Percentiles rank a stretch among this genome's conserved stretches.
phyloP scores from a whole-genome alignment of 1,139 yeast genomes.

The Hansenula sp. region DNA sequence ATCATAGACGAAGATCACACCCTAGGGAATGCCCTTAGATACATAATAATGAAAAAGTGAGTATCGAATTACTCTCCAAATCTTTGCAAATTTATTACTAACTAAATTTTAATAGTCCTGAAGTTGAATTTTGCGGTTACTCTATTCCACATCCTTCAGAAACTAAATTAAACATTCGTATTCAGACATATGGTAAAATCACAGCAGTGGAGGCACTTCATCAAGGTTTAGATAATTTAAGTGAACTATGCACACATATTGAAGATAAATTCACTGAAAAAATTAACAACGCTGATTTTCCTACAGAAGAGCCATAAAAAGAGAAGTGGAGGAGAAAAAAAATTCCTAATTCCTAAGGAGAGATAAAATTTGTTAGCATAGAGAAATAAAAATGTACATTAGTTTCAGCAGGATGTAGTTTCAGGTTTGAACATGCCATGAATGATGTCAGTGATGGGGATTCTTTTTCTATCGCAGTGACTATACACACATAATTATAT shows the following conservation, averaged over 20 bases:
- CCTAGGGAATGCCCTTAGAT: conserved; percentile 87
- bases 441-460: too few relatives aligned
- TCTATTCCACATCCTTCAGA: conserved; percentile 99
- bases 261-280: conserved; percentile 72
- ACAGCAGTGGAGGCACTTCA: conserved; percentile 93
- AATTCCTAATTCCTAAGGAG: too few relatives aligned
- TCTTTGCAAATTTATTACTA: not conserved
- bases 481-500: too few relatives aligned
- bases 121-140: conserved; percentile 96
- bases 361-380: too few relatives aligned
- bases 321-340: too few relatives aligned
- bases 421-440: too few relatives aligned
- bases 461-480: too few relatives aligned
- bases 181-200: conserved; percentile 84
- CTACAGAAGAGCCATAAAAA: conserved; percentile 41
- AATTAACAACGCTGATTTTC: conserved; percentile 47
- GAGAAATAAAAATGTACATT: too few relatives aligned
- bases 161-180: conserved; percentile 80
- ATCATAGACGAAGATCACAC: conserved; percentile 93
- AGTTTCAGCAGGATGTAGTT: not conserved
- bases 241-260: conserved; percentile 77
- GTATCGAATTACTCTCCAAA: conserved; percentile 7
- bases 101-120: conserved; percentile 44
- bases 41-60: conserved; percentile 86
- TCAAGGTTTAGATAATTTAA: conserved; percentile 83